Base-by-base conservation (phyloP, 2,329 filamentous ascomycete species). In the Capronia coronata region DNA sequence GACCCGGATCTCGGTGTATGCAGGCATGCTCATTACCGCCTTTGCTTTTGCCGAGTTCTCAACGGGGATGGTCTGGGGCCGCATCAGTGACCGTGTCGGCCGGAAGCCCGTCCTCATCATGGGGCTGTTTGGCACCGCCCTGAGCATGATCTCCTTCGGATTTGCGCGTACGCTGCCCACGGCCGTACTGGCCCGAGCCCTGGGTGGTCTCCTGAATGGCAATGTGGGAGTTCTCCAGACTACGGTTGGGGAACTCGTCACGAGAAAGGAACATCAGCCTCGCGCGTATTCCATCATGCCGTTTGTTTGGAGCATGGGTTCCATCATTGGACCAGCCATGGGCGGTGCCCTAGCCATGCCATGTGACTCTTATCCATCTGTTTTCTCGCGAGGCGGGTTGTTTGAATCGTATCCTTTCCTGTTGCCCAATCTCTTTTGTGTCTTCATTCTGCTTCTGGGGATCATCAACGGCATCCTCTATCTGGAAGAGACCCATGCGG, bases 261-360 rank as follows among this genome's bases (percentile, higher is more conserved):
- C 87, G 2, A 84, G 86, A 52, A 94, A 95, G 70, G 86, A 91
- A 67, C 89, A 97, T 66, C 90, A 97, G 67, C 86, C 90, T 59
- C 87, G 87, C 61, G 93, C 91, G 43, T 98, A 94, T 70, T 88
- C 91, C 10, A 90, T 97, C 60, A 96, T 98, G 89, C 93, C 93
- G 5, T 88, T 95, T 65, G 87, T 97, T 21, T 98, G 93, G 93
- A 96, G 90, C 65, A 77, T 98, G 63, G 93, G 93, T 75, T 95
- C 91, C 22, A 95, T 97, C 61, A 76, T 96, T 59, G 93, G 93
- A 27, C 90, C 91, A 41, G 86, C 87, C 65, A 85, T 97, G 64
- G 93, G 93, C 63, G 93, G 93, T 61, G 82, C 87, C 50, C 77
- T 98, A 43, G 91, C 93, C 43, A 80, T 88, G 61, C 93, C 93